Evolutionary conservation across 2,329 filamentous ascomycete species (phyloP).

Genomic region (Exophiala xenobiotica): DNA sequence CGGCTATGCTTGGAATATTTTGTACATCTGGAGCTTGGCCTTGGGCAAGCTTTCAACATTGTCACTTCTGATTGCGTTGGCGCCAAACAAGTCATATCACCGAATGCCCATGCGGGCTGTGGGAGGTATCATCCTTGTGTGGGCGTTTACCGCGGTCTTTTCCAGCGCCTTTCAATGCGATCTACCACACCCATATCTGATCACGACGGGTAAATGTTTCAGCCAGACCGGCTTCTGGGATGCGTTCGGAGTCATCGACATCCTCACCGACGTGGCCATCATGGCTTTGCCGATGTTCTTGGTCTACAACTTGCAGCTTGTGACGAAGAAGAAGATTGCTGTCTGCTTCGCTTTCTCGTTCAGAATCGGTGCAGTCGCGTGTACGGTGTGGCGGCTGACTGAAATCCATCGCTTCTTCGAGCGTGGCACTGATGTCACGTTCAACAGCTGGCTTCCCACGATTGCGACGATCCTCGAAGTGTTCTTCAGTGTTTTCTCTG

Average conservation of each 20-base stretch:
- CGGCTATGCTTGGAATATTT: constrained; percentile 29
- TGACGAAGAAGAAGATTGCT: constrained; percentile 23
- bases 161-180: constrained; percentile 30
- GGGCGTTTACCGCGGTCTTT: constrained; percentile 24
- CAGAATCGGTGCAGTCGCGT: constrained; percentile 9
- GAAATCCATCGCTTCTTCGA: constrained; percentile 12
- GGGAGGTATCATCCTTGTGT: constrained; percentile 17
- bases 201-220: constrained; percentile 25
- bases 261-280: constrained; percentile 27
- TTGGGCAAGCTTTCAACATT: constrained; percentile 17
- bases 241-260: constrained; percentile 23
- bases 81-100: constrained; percentile 15
- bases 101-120: constrained; percentile 18
- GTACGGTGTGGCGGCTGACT: constrained; percentile 17
- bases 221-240: constrained; percentile 26
- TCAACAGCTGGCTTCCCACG: constrained; percentile 19
- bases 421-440: constrained; percentile 14
- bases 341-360: constrained; percentile 25
- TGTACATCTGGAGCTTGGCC: constrained; percentile 16
- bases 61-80: constrained; percentile 12
- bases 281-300: constrained; percentile 27
- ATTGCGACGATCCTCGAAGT: constrained; percentile 17
- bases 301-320: constrained; percentile 27
- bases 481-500: constrained; percentile 15
- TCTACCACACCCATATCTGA: constrained; percentile 16